Percentiles rank a stretch among this genome's conserved stretches.
phyloP scores from a whole-genome alignment of 306 rosid genomes.

The Cajanus cajan region DNA sequence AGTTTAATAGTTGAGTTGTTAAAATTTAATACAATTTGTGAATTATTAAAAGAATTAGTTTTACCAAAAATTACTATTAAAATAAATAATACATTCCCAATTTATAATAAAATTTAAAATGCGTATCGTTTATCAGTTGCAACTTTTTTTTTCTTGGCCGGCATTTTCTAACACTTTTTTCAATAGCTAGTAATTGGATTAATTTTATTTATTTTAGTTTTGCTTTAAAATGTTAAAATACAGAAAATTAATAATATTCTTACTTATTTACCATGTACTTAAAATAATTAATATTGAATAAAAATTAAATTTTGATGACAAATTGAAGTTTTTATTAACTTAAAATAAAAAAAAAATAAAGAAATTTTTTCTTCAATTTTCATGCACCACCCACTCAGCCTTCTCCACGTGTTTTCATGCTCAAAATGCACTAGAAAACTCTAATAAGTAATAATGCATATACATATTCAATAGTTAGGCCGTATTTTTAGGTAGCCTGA shows the following conservation, averaged over 20 bases:
- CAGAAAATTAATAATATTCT: neutral
- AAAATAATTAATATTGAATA: neutral
- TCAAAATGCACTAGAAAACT: neutral
- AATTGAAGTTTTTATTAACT: too few species aligned
- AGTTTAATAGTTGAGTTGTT: too few species aligned
- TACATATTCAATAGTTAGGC: slow-evolving; percentile 12
- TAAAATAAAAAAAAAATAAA: too few species aligned
- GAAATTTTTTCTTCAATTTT: neutral
- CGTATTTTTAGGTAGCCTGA: neutral
- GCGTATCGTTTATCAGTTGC: too few species aligned
- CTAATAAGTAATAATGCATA: neutral
- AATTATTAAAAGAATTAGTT: too few species aligned
- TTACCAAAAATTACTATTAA: too few species aligned
- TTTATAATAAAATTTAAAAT: too few species aligned
- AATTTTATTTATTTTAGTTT: neutral
- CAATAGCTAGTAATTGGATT: neutral
- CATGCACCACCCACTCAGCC: neutral
- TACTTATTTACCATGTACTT: neutral
- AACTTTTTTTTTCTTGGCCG: neutral
- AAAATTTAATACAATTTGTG: too few species aligned
- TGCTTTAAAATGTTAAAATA: neutral
- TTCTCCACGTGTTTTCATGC: neutral
- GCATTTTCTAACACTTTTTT: neutral
- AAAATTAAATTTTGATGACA: neutral
- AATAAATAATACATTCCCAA: too few species aligned